These are phyloP conservation scores for Phytophthora fragariaefolia DNA, from an alignment of 352 stramenopile species.

Conservation along the genomic window DNA sequence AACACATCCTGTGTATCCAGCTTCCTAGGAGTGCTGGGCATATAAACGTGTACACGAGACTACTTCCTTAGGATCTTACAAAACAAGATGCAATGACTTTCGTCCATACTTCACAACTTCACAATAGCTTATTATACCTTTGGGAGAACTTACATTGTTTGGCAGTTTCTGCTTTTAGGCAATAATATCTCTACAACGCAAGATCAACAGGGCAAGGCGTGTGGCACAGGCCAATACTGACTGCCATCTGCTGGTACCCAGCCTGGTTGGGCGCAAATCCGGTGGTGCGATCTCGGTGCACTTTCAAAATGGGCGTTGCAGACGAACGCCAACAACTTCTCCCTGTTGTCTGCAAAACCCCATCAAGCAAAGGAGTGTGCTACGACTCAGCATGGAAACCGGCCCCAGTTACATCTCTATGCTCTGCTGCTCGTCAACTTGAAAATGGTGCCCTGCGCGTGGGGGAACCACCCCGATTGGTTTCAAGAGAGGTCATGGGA, in stretches of 20 bases:
- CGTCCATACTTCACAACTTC: too few species aligned
- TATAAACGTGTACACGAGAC: neutral
- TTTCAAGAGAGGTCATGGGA: constrained; percentile 36
- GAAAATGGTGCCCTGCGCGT: constrained; percentile 33
- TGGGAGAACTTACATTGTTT: too few species aligned
- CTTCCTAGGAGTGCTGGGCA: constrained; percentile 1
- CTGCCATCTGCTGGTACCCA: constrained; percentile 9
- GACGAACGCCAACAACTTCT: constrained; percentile 28
- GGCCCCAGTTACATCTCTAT: constrained; percentile 6
- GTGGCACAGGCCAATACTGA: constrained; percentile 16
- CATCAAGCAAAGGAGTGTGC: neutral
- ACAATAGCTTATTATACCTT: too few species aligned
- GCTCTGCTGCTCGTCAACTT: neutral
- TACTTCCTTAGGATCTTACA: too few species aligned
- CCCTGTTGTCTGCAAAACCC: constrained; percentile 6
- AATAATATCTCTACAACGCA: too few species aligned
- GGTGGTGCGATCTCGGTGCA: constrained; percentile 11
- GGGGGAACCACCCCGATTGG: constrained; percentile 33
- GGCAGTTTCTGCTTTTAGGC: too few species aligned
- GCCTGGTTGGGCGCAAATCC: constrained; percentile 20
- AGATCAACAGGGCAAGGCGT: constrained; percentile 1
- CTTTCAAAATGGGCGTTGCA: constrained; percentile 26
- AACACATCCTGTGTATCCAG: constrained; percentile 3
- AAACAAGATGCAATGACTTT: neutral
- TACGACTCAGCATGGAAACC: constrained; percentile 19